These are phyloP conservation scores for Neocatenulostroma microsporum DNA, from an alignment of 2,329 filamentous ascomycete species.

Conservation along the genomic window DNA sequence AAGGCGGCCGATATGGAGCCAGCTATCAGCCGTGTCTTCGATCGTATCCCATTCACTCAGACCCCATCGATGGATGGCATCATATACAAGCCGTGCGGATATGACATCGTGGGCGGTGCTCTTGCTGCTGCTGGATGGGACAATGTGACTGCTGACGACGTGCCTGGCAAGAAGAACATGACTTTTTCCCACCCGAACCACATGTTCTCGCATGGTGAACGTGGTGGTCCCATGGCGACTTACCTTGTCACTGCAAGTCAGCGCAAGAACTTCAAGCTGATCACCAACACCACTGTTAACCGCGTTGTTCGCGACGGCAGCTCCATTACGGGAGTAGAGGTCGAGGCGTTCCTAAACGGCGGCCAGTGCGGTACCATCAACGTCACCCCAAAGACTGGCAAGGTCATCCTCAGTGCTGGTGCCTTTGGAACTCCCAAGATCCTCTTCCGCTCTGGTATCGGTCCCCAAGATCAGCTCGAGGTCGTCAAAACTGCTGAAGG, in stretches of 20 bases:
- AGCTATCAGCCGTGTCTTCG: slow-evolving; percentile 56
- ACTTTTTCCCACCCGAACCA: slow-evolving; percentile 57
- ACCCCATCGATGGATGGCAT: slow-evolving; percentile 58
- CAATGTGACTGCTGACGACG: slow-evolving; percentile 51
- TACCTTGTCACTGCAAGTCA: slow-evolving; percentile 58
- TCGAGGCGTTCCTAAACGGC: slow-evolving; percentile 47
- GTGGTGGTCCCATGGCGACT: slow-evolving; percentile 62
- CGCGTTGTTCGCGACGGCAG: slow-evolving; percentile 57
- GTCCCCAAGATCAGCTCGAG: slow-evolving; percentile 45
- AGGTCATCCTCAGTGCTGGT: slow-evolving; percentile 61
- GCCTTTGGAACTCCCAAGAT: slow-evolving; percentile 63
- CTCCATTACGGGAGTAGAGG: slow-evolving; percentile 57
- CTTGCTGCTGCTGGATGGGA: slow-evolving; percentile 56
- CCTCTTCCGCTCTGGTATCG: slow-evolving; percentile 61
- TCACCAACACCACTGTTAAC: slow-evolving; percentile 57
- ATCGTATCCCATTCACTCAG: slow-evolving; percentile 60
- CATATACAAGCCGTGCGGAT: slow-evolving; percentile 59
- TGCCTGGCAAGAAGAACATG: slow-evolving; percentile 56
- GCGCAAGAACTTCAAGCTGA: slow-evolving; percentile 58
- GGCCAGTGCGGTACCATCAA: slow-evolving; percentile 55
- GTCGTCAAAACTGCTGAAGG: slow-evolving; percentile 41
- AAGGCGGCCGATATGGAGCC: slow-evolving; percentile 54
- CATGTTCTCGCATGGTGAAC: slow-evolving; percentile 60
- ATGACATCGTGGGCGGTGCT: slow-evolving; percentile 53
- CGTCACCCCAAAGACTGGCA: slow-evolving; percentile 51